These are phyloP conservation scores for Trichosporon sp. DNA, from an alignment of 1,284 basidiomycete species.

Conservation along the genomic window DNA sequence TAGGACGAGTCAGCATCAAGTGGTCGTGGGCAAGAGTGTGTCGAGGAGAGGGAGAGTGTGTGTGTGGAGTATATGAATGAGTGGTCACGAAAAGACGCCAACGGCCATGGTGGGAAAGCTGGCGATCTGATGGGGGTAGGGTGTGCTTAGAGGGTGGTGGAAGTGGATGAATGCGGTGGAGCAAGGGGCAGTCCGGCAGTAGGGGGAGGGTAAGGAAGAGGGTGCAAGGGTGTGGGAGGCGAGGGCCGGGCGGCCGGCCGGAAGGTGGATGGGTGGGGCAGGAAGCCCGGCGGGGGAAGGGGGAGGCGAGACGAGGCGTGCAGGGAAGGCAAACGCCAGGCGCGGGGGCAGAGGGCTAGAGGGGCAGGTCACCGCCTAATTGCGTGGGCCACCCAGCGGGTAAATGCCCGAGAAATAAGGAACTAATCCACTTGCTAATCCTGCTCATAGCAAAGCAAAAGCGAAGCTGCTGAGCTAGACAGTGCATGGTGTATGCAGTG, in stretches of 20 bases:
- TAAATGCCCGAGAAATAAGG: constrained; percentile 15
- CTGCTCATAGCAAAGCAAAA: background rate
- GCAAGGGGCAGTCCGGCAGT: constrained; percentile 6
- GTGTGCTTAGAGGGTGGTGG: background rate
- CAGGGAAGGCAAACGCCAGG: no score
- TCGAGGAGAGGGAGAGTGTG: background rate
- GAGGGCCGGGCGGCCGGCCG: background rate
- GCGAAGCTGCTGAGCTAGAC: background rate
- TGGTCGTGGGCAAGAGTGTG: background rate
- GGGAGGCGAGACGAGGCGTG: background rate
- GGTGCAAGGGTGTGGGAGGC: background rate
- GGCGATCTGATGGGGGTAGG: constrained; percentile 14
- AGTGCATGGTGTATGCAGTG: background rate
- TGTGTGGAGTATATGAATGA: background rate
- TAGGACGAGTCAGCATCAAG: constrained; percentile 5
- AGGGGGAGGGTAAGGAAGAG: constrained; percentile 15
- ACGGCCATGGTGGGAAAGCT: constrained; percentile 4
- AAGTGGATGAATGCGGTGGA: background rate
- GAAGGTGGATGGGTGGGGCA: background rate
- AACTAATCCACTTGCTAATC: constrained; percentile 9
- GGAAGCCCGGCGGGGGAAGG: background rate
- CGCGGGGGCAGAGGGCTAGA: background rate
- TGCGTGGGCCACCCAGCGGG: constrained; percentile 8
- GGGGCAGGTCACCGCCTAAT: background rate
- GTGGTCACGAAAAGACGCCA: constrained; percentile 14